phyloP scores from a whole-genome alignment of 2,329 filamentous ascomycete genomes.

The Fusarium continuum region DNA sequence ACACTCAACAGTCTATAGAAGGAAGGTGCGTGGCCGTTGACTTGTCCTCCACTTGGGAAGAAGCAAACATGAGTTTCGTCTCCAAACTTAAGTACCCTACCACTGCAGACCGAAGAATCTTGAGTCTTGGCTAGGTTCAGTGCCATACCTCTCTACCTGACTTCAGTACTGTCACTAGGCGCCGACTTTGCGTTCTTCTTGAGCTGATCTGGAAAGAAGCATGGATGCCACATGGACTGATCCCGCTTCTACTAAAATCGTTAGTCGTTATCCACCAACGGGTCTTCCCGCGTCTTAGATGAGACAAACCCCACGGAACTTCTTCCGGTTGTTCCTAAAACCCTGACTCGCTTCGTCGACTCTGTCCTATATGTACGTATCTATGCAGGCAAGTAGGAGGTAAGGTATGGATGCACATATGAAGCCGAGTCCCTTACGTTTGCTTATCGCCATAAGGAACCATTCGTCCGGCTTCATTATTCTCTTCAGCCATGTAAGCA shows the following conservation, averaged over 20 bases:
- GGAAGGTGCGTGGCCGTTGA: not conserved
- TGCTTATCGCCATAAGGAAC: not conserved
- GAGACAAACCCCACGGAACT: not conserved
- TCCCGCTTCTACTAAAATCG: not conserved
- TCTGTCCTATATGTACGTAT: not conserved
- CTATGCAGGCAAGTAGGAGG: constrained; percentile 12
- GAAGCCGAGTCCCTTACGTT: constrained; percentile 6
- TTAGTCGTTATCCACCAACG: constrained; percentile 19
- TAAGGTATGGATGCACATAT: constrained; percentile 14
- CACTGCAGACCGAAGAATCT: not conserved
- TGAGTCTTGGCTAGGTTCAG: constrained; percentile 3
- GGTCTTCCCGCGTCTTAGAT: constrained; percentile 18
- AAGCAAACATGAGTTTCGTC: constrained; percentile 2
- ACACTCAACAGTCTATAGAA: constrained; percentile 1
- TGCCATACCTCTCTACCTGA: not conserved
- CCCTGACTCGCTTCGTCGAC: constrained; percentile 2
- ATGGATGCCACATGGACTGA: constrained; percentile 31
- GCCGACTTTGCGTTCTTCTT: not conserved
- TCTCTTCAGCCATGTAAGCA: constrained; percentile 18
- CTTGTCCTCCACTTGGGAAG: not conserved
- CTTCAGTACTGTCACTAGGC: constrained; percentile 1
- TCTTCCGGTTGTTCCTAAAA: not conserved
- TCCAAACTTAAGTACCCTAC: not conserved
- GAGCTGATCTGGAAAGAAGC: constrained; percentile 19
- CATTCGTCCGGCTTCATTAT: constrained; percentile 4